Base-by-base conservation (phyloP, 306 rosid genomes). In the Cicer judaicum region DNA sequence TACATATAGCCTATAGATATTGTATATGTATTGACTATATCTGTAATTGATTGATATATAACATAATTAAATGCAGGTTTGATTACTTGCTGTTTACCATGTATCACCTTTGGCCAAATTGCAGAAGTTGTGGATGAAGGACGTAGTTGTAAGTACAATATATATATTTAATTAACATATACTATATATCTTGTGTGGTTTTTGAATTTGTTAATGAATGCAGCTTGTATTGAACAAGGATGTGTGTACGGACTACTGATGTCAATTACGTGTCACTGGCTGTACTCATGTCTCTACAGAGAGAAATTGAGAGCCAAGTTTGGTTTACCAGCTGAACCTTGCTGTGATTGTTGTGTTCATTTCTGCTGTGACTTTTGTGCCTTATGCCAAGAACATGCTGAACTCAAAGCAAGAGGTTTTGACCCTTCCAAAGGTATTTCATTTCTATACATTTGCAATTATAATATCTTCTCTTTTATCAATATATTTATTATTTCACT, bases 101-200 rank as follows among this genome's bases (percentile, higher is more conserved):
- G 87, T 68, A 9, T 84, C 62, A 84, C 87, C 5, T 84, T 84
- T 65, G 85, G 83, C 64, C 87, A 80, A 80, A 74, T 84, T 62
- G 87, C 85, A 40, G 85, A 84, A 68, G 8, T 84, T 41, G 64
- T 78, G 41, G 87, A 84, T 21, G 87, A 84, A 80, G 85, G 78
- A 7, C 60, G 62, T 12, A 80, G 76, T 64, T 84, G 87, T 80
- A 78, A 84, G 83, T 71, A 64, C 2, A 24, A 24, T 24, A 24
- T 2, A 24, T 2, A 0, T 2, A 24, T 4, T 21, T 21, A 21
- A 21, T 21, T 21, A 21, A 21, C 24, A 21, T 21, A 21, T 24
- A 24, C 34, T 24, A 24, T 24, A 24, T 24, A 4, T 0, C 4
- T 24, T 24, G 34, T 24, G 4, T 24, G 34, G 34, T 24, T 24